phyloP scores from a whole-genome alignment of 768 basidiomycete genomes.

The Rhodotorula toruloides region DNA sequence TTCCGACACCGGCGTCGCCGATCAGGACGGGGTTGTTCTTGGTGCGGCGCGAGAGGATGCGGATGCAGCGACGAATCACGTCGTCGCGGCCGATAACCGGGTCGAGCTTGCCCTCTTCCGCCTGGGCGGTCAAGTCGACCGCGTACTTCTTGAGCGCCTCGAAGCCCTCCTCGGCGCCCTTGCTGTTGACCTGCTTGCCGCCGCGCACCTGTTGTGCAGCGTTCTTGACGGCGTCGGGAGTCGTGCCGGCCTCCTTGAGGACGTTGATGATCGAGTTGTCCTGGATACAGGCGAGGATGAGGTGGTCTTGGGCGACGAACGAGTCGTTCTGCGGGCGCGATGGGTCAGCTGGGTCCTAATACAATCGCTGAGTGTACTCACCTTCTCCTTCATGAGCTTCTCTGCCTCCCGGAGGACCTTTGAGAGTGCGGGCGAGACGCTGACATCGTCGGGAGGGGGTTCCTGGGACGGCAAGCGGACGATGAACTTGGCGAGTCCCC shows the following conservation, averaged over 20 bases:
- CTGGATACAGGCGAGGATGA: conserved; percentile 76
- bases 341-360: background rate
- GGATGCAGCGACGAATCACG: conserved; percentile 41
- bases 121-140: conserved; percentile 46
- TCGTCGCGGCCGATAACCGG: conserved; percentile 48
- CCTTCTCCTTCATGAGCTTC: conserved; percentile 61
- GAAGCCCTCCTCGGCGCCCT: conserved; percentile 82
- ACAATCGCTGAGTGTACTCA: background rate
- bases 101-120: conserved; percentile 48
- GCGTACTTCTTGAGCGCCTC: conserved; percentile 70
- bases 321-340: conserved; percentile 59
- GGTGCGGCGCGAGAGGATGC: conserved; percentile 54
- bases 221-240: conserved; percentile 63
- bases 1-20: conserved; percentile 85
- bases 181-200: conserved; percentile 76
- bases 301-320: conserved; percentile 87
- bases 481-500: conserved; percentile 67
- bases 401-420: conserved; percentile 72
- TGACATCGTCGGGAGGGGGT: conserved; percentile 76
- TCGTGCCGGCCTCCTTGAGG: conserved; percentile 67
- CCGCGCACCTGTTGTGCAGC: conserved; percentile 75
- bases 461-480: conserved; percentile 76
- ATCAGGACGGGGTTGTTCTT: conserved; percentile 95
- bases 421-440: conserved; percentile 56
- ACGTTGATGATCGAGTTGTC: conserved; percentile 63